Evolutionary conservation across 2,329 filamentous ascomycete species (phyloP).

Genomic region (Hymenoscyphus repandus): DNA sequence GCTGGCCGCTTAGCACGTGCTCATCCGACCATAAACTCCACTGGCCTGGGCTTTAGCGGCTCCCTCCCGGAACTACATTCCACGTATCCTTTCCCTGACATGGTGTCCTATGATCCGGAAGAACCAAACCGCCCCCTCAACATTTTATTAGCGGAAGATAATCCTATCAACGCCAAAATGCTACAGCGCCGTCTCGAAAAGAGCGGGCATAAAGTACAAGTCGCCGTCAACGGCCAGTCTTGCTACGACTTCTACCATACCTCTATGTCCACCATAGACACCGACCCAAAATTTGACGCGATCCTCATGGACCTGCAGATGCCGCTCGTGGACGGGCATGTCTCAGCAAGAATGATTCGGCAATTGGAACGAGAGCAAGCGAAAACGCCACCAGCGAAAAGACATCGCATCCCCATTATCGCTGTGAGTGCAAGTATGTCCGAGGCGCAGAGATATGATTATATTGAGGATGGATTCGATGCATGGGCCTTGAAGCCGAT

Average conservation of each 20-base stretch:
- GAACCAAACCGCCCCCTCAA: constrained; percentile 24
- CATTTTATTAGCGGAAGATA: constrained; percentile 80
- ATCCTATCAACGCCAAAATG: constrained; percentile 80
- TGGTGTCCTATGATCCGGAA: background rate
- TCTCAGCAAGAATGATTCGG: constrained; percentile 78
- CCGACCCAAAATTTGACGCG: too few species aligned
- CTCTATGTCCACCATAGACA: too few species aligned
- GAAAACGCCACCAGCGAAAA: constrained; percentile 41
- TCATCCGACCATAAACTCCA: too few species aligned
- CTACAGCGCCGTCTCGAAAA: constrained; percentile 76
- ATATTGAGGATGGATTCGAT: constrained; percentile 76
- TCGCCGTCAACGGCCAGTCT: constrained; percentile 80
- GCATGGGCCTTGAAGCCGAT: constrained; percentile 90
- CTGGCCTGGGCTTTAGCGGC: too few species aligned
- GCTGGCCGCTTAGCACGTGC: too few species aligned
- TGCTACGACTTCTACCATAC: constrained; percentile 65
- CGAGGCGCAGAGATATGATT: constrained; percentile 62
- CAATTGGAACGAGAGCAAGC: too few species aligned
- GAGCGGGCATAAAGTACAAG: constrained; percentile 62
- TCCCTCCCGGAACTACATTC: background rate
- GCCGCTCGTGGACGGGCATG: constrained; percentile 86
- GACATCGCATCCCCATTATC: constrained; percentile 54
- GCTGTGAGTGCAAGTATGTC: constrained; percentile 61
- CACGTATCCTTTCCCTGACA: constrained; percentile 17
- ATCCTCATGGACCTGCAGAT: constrained; percentile 97